Base-by-base conservation (phyloP, 2,329 filamentous ascomycete species). In the Aspergillus niger region DNA sequence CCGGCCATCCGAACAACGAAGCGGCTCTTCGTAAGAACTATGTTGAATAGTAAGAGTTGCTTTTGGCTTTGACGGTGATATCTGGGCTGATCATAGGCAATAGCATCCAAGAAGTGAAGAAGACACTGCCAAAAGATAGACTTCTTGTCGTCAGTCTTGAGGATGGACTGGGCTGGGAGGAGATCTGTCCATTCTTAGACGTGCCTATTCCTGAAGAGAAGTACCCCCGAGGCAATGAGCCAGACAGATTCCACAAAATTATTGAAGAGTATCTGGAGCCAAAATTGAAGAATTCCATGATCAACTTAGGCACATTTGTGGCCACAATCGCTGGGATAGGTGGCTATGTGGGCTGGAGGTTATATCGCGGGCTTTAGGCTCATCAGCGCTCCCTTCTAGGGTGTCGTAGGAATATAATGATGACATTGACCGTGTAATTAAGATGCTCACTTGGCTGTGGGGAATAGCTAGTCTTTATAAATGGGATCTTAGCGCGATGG, bases 181-280 rank as follows among this genome's bases (percentile, higher is more conserved):
- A 62, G 1, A 68, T 70, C 20, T 70, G 69, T n/a, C 67, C 67
- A 3, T 70, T 68, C 52, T 36, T 70, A 1, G 64, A 22, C 0
- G 15, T 67, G 2, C 63, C 67, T 2, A 57, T 68, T 47, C 69
- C 69, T 5, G 48, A 67, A 3, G 57, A 63, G 26, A 30, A 58
- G 3, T 70, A 70, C 44, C 69, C 69, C 11, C 63, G 55, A 11
- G 63, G 64, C 0, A 66, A 70, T 41, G 63, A 69, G 24, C 67
- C 62, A 0, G 65, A 61, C n/a, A 69, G 55, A 7, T 70, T 70
- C 26, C 41, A 67, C 13, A 48, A 5, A 2, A 7, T 68, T 13
- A 61, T 67, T 2, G 24, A 59, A 3, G 44, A 13, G 0, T 66
- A 63, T 30, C 3, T 70, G 7, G 32, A 60, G 17, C 64, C 67